Conservation (phyloP, 306 rosid species). For the Vigna trinervia region DNA sequence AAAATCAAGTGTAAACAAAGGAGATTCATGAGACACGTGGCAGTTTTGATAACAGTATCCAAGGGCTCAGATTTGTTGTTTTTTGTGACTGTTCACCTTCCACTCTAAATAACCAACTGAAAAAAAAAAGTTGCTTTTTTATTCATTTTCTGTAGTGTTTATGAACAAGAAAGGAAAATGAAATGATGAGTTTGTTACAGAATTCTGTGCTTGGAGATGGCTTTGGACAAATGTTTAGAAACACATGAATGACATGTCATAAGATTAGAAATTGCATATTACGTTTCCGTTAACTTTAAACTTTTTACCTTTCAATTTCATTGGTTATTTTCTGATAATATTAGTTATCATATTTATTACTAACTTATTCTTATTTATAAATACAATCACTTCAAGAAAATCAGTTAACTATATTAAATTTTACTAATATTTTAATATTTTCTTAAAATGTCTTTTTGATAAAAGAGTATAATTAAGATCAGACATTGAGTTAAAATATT, state of each 20-base stretch:
- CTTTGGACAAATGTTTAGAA: not conserved
- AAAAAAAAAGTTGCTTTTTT: not conserved
- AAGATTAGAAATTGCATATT: not conserved
- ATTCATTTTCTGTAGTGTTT: not conserved
- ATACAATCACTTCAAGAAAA: too few relatives aligned
- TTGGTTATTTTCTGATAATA: not conserved
- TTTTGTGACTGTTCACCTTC: slow-evolving; percentile 61
- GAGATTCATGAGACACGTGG: slow-evolving; percentile 11
- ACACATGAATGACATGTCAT: slow-evolving; percentile 46
- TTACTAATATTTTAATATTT: too few relatives aligned
- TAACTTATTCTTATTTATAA: not conserved
- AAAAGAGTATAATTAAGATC: too few relatives aligned
- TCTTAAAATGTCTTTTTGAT: too few relatives aligned
- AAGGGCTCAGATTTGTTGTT: slow-evolving; percentile 46
- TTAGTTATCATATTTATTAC: not conserved
- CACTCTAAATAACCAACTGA: not conserved
- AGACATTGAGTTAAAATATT: too few relatives aligned
- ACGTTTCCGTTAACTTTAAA: not conserved
- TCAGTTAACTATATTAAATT: too few relatives aligned
- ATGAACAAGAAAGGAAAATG: not conserved
- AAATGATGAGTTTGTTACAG: slow-evolving; percentile 59
- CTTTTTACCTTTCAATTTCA: not conserved
- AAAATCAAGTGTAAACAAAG: not conserved
- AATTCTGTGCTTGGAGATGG: slow-evolving; percentile 41
- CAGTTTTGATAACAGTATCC: slow-evolving; percentile 42